Evolutionary conservation across 306 rosid genomes (phyloP).

Genomic region (Arachis hypogaea): DNA sequence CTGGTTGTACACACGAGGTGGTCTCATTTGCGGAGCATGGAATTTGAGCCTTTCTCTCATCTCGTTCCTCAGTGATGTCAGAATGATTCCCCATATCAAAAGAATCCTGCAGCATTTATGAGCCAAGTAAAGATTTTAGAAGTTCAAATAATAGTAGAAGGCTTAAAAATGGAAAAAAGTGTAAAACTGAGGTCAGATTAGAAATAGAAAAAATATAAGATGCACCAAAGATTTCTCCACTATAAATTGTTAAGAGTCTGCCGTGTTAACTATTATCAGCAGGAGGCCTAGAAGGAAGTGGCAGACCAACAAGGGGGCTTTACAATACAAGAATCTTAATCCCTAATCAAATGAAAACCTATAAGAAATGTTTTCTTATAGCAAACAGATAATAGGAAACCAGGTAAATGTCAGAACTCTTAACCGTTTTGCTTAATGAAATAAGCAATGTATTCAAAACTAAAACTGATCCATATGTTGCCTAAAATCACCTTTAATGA

Average conservation of each 20-base stretch:
- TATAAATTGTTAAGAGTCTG: too few species aligned
- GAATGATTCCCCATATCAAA: slow-evolving; percentile 89
- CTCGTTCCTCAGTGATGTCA: slow-evolving; percentile 83
- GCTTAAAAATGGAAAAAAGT: slow-evolving; percentile 5
- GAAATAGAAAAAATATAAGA: neutral
- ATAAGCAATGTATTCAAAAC: slow-evolving; percentile 11
- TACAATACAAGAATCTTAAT: too few species aligned
- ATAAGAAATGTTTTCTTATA: too few species aligned
- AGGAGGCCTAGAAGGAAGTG: too few species aligned
- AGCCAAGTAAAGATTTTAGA: slow-evolving; percentile 35
- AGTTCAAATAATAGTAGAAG: neutral
- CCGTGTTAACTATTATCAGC: too few species aligned
- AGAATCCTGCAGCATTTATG: slow-evolving; percentile 64
- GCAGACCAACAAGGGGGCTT: too few species aligned
- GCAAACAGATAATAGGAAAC: neutral
- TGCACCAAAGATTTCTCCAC: neutral
- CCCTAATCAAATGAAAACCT: too few species aligned
- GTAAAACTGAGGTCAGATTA: slow-evolving; percentile 16
- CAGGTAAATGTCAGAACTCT: slow-evolving; percentile 38
- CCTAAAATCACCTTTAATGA: slow-evolving; percentile 14
- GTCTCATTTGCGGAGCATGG: slow-evolving; percentile 41
- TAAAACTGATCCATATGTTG: slow-evolving; percentile 14
- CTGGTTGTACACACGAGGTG: slow-evolving; percentile 45
- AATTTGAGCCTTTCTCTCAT: slow-evolving; percentile 64
- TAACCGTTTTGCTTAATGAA: slow-evolving; percentile 22